A percentile compares a stretch with the other conserved stretches of the same genome.
Conservation (phyloP, 2,329 filamentous ascomycete species). For the Cryphonectria nitschkei region DNA sequence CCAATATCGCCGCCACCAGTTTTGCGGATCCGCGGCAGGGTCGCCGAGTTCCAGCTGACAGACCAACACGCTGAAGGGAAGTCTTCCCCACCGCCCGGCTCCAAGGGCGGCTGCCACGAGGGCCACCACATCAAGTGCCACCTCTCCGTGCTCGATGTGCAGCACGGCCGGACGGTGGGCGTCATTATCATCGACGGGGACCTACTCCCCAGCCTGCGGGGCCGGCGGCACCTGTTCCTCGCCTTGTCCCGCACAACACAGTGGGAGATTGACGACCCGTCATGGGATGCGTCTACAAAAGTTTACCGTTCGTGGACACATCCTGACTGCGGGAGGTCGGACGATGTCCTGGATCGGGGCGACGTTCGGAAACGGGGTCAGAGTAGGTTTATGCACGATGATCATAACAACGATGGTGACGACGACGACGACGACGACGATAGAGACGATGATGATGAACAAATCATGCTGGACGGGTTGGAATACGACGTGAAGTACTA, state of each 20-base stretch:
- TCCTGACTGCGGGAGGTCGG: slow-evolving; percentile 6
- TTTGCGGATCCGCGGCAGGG: slow-evolving; percentile 4
- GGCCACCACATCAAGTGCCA: slow-evolving; percentile 14
- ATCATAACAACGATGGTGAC: not conserved
- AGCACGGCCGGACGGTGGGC: slow-evolving; percentile 11
- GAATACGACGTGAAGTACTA: slow-evolving; percentile 14
- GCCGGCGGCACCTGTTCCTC: slow-evolving; percentile 18
- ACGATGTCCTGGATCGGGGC: not conserved
- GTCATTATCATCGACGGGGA: slow-evolving; percentile 13
- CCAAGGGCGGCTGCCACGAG: not conserved
- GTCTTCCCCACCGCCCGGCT: not conserved
- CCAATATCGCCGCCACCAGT: not conserved
- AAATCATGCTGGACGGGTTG: not conserved
- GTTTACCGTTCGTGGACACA: slow-evolving; percentile 19
- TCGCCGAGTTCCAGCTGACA: slow-evolving; percentile 7
- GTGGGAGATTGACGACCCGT: slow-evolving; percentile 11
- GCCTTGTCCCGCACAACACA: slow-evolving; percentile 18
- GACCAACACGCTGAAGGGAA: slow-evolving; percentile 1
- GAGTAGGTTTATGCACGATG: not conserved
- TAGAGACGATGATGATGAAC: not conserved
- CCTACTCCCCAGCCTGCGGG: slow-evolving; percentile 5
- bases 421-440: not conserved
- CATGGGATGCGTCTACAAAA: slow-evolving; percentile 16
- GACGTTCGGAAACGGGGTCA: not conserved
- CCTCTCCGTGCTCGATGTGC: slow-evolving; percentile 17